Conservation (phyloP, 2,329 filamentous ascomycete genomes). For the Domatiomyces globalis region DNA sequence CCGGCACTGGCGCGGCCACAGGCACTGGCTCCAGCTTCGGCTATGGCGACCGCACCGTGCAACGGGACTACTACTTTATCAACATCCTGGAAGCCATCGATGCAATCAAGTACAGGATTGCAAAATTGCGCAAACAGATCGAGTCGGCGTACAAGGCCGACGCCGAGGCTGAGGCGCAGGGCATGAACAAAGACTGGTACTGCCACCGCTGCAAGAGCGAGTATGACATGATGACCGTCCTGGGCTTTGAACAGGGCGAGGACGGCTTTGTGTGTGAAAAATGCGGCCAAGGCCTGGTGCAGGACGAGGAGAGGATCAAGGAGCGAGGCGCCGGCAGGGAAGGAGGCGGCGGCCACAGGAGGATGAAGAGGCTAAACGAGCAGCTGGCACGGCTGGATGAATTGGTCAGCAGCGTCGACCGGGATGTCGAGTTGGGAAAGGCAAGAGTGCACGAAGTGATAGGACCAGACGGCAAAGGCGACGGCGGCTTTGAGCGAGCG, state of each 20-base stretch:
- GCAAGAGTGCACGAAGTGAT: not conserved
- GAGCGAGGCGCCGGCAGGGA: conserved; percentile 21
- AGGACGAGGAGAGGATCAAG: conserved; percentile 25
- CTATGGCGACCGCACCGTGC: conserved; percentile 52
- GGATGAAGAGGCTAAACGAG: conserved; percentile 35
- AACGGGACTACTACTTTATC: conserved; percentile 91
- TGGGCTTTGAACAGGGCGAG: conserved; percentile 66
- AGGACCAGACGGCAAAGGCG: conserved; percentile 9
- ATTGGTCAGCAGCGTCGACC: conserved; percentile 35
- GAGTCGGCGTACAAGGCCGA: conserved; percentile 63
- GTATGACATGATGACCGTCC: conserved; percentile 51
- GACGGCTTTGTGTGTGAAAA: conserved; percentile 70
- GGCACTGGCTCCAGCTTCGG: conserved; percentile 38
- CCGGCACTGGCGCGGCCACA: not conserved
- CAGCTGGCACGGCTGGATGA: conserved; percentile 34
- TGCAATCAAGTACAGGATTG: conserved; percentile 87
- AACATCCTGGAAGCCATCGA: conserved; percentile 91
- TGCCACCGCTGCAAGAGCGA: conserved; percentile 70
- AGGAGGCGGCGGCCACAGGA: conserved; percentile 35
- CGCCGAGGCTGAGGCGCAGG: conserved; percentile 44
- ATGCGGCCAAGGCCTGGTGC: conserved; percentile 43
- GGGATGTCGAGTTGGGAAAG: conserved; percentile 14
- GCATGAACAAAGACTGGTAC: conserved; percentile 66
- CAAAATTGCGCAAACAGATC: conserved; percentile 74
- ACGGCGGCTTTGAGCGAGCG: conserved; percentile 36